A percentile compares a stretch with the other conserved stretches of the same genome.
phyloP scores from a whole-genome alignment of 768 basidiomycete species.

The Mycena albidolilacea region DNA sequence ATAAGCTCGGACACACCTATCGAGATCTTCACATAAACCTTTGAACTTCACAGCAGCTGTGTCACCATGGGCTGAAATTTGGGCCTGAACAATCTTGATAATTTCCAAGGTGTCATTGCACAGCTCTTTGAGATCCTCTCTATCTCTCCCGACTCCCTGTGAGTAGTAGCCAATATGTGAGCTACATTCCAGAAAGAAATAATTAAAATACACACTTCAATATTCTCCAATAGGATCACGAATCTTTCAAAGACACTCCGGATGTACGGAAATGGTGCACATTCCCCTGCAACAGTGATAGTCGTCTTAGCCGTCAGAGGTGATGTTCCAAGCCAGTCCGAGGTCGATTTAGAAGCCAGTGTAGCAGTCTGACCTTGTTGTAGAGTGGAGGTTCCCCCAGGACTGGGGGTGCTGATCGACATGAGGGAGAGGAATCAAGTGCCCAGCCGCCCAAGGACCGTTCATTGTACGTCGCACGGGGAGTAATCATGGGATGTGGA shows the following conservation, averaged over 20 bases:
- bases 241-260: conserved; percentile 19
- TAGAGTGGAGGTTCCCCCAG: no score
- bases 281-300: conserved; percentile 12
- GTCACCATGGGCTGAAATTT: conserved; percentile 9
- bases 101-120: conserved; percentile 9
- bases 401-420: no score
- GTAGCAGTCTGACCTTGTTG: not conserved
- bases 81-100: conserved; percentile 17
- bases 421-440: no score
- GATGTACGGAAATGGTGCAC: conserved; percentile 23
- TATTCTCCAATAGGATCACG: conserved; percentile 16
- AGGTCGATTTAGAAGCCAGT: not conserved
- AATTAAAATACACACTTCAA: conserved; percentile 16
- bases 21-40: conserved; percentile 21
- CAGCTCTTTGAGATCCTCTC: conserved; percentile 23
- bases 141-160: conserved; percentile 26
- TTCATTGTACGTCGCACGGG: no score
- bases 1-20: not conserved
- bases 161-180: not conserved
- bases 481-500: no score
- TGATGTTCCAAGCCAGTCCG: conserved; percentile 10
- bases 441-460: no score
- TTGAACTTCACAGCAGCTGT: conserved; percentile 10
- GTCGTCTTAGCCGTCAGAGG: not conserved
- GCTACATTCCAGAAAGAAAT: not conserved